Base-by-base conservation (phyloP, 2,329 filamentous ascomycete genomes). In the Emydomyces testavorans region DNA sequence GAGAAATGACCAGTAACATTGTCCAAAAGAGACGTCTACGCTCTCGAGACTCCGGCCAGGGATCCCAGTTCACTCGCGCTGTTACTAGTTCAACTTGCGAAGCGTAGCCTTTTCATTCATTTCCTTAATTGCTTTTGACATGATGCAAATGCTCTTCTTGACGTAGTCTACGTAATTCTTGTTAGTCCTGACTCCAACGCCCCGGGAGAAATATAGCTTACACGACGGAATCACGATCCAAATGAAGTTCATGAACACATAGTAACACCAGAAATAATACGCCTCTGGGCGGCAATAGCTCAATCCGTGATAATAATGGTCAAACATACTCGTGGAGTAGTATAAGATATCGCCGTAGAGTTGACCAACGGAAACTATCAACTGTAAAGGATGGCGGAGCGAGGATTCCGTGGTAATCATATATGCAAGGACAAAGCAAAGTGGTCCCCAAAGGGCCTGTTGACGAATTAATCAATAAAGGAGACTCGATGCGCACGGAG, bases 221-320 rank as follows among this genome's bases (percentile, higher is more conserved):
- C 76, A 64, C 16, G 62, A 64, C 4, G 79, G 79, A 46, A 82
- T 73, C 26, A 79, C 66, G 47, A 82, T 79, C 79, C 79, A 82
- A 60, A 81, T 76, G 44, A 73, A 72, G 57, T 82, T 82, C 77
- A 81, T 79, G 26, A 77, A 63, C 49, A 82, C 72, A 60, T 78
- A 82, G 62, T 82, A 82, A 34, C 74, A 68, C 77, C 78, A 82
- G 61, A 78, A 82, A 62, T 82, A 82, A 53, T 75, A 76, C 3
- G 70, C 65, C 61, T 82, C 79, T 0, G 79, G 79, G 49, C 79
- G 68, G 53, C 73, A 78, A 60, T 81, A 80, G 8, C 69, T 66
- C 16, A 74, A 59, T 7, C 71, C 69, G 52, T 74, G 66, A 48
- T 72, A 66, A 55, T 73, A 74, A 56, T 78, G 70, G 59, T 82